Evolutionary conservation across 495 filamentous ascomycete genomes (phyloP).

Genomic region (Aspergillus bridgeri): DNA sequence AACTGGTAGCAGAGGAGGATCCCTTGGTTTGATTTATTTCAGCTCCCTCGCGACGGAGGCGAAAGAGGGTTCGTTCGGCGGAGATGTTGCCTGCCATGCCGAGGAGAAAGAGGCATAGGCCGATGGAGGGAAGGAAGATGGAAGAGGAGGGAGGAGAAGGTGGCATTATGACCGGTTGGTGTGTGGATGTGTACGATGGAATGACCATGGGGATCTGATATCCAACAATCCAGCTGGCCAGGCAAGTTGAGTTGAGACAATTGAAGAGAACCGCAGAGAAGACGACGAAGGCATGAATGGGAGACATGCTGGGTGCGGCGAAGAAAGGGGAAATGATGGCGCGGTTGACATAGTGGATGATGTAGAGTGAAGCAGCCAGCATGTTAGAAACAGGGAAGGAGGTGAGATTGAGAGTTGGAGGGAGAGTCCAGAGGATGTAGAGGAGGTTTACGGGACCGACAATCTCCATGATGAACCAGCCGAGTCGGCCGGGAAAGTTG

Average conservation of each 20-base stretch:
- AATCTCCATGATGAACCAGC: slow-evolving; percentile 84
- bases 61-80: slow-evolving; percentile 58
- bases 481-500: slow-evolving; percentile 85
- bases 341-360: slow-evolving; percentile 85
- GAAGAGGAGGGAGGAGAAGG: neutral
- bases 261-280: slow-evolving; percentile 65
- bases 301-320: slow-evolving; percentile 86
- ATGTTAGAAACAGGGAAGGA: slow-evolving; percentile 29
- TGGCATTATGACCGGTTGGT: neutral
- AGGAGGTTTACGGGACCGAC: slow-evolving; percentile 71
- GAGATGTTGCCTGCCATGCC: slow-evolving; percentile 80
- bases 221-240: slow-evolving; percentile 74
- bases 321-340: slow-evolving; percentile 74
- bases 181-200: neutral
- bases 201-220: slow-evolving; percentile 39
- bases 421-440: slow-evolving; percentile 68
- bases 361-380: slow-evolving; percentile 32
- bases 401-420: slow-evolving; percentile 27
- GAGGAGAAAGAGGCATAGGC: slow-evolving; percentile 49
- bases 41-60: slow-evolving; percentile 55
- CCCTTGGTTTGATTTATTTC: slow-evolving; percentile 41
- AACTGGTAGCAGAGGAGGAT: slow-evolving; percentile 4
- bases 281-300: slow-evolving; percentile 68
- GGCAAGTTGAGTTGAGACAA: slow-evolving; percentile 66
- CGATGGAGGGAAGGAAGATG: slow-evolving; percentile 1